phyloP scores from a whole-genome alignment of 768 basidiomycete genomes.

The Boletus speciosus region DNA sequence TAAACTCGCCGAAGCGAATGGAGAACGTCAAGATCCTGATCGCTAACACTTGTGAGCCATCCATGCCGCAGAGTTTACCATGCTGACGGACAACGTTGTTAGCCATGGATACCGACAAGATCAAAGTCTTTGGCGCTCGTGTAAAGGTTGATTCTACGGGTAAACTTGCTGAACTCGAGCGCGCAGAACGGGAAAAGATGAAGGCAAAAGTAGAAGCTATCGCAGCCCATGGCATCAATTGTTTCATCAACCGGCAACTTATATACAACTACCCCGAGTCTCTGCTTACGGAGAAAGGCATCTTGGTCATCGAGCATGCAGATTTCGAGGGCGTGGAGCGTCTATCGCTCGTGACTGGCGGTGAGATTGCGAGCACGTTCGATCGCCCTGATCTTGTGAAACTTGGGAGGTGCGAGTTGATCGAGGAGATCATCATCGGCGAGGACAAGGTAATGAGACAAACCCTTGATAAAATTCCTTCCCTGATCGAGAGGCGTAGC shows the following conservation, averaged over 20 bases:
- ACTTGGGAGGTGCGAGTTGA: slow-evolving; percentile 88
- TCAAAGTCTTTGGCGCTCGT: slow-evolving; percentile 97
- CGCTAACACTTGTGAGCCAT: slow-evolving; percentile 87
- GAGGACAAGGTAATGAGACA: slow-evolving; percentile 81
- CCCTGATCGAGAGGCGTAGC: slow-evolving; percentile 41
- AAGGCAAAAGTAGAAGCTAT: slow-evolving; percentile 96
- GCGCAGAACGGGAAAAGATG: slow-evolving; percentile 99
- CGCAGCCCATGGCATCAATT: slow-evolving; percentile 91
- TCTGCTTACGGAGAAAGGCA: slow-evolving; percentile 89
- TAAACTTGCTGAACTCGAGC: slow-evolving; percentile 96
- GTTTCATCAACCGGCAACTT: slow-evolving; percentile 96
- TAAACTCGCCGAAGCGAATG: slow-evolving; percentile 91
- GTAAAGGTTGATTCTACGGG: slow-evolving; percentile 95
- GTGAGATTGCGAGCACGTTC: slow-evolving; percentile 95
- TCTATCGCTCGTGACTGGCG: slow-evolving; percentile 92
- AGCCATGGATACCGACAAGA: slow-evolving; percentile 99
- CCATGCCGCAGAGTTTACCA: background rate
- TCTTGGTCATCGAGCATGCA: slow-evolving; percentile 96
- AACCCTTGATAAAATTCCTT: background rate
- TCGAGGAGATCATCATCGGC: slow-evolving; percentile 99
- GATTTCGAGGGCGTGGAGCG: slow-evolving; percentile 99
- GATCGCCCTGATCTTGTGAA: slow-evolving; percentile 90
- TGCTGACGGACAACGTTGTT: background rate
- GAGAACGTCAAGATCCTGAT: slow-evolving; percentile 96
- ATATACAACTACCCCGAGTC: slow-evolving; percentile 99